Conservation (phyloP, 768 basidiomycete genomes). For the Hydnomerulius pinastri region DNA sequence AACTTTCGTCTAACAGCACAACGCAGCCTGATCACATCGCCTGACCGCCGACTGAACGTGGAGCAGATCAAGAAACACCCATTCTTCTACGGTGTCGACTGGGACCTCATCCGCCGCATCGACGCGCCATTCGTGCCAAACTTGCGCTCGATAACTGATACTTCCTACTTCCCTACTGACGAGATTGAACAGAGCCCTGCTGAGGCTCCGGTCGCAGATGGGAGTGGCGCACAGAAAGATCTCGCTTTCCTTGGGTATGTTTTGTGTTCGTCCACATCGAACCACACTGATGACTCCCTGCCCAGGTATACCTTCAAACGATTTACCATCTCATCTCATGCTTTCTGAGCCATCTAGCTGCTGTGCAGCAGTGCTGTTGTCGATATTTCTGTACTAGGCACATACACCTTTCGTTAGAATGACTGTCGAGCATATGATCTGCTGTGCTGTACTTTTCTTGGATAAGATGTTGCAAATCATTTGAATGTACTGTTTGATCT, state of each 20-base stretch:
- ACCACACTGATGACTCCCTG: constrained; percentile 1
- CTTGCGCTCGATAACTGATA: constrained; percentile 89
- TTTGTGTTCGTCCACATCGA: neutral
- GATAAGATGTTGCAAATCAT: neutral
- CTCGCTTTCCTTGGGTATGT: constrained; percentile 67
- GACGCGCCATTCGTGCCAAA: constrained; percentile 97
- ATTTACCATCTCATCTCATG: constrained; percentile 63
- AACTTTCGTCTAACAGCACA: constrained; percentile 8
- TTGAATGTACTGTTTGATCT: neutral
- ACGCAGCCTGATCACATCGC: constrained; percentile 83
- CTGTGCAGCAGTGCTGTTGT: neutral
- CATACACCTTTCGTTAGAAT: neutral
- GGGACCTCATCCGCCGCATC: constrained; percentile 83
- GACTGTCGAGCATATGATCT: neutral
- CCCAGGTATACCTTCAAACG: constrained; percentile 79
- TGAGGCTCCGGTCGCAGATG: constrained; percentile 40
- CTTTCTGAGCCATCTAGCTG: constrained; percentile 36
- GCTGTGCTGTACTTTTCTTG: neutral
- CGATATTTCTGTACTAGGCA: neutral
- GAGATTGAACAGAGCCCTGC: constrained; percentile 79
- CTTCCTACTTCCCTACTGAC: constrained; percentile 97
- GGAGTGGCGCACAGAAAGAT: constrained; percentile 51
- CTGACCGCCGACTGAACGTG: constrained; percentile 73
- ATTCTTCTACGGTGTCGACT: constrained; percentile 97
- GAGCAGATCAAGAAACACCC: constrained; percentile 91